Base-by-base conservation (phyloP, 352 stramenopile genomes). In the Phytophthora sp. region DNA sequence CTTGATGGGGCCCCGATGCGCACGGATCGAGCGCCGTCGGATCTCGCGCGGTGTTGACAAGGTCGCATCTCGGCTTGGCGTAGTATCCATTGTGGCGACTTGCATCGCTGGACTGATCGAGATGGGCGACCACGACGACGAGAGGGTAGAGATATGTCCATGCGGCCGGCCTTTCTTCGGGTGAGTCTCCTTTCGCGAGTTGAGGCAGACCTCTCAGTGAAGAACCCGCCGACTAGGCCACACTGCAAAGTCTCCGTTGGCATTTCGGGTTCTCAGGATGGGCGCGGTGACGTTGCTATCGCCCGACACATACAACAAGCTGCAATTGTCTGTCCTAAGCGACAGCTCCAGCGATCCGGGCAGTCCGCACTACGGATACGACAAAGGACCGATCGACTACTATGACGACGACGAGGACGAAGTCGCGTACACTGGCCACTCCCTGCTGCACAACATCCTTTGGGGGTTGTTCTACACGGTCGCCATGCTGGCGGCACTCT, bases 401-500 rank as follows among this genome's bases (percentile, higher is more conserved):
- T 34, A 57, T 0, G 30, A 54, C n/a, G 37, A 58, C n/a, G 60
- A 69, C 6, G 53, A 53, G 5, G 52, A 56, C 0, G 48, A 59
- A 15, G 3, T 48, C n/a, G 18, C 5, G 15, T 62, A 62, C 13
- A 31, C 44, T 13, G 43, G 51, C 1, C 44, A 31, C 12, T 58
- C 44, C 0, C 44, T 61, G 28, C 21, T 54, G 1, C 26, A 62
- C 23, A 77, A 75, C 39, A 41, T 76, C 23, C 32, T 64, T 0
- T 69, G 45, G 35, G 74, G 64, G 17, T 38, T 77, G 39, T 45
- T 65, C 46, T 73, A 65, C 64, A 57, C 39, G 5, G 24, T 56
- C 5, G 52, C 37, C 71, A 71, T 84, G 18, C 49, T 91, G 21
- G 38, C 68, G 27, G 72, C 71, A 9, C 76, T 92, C 17, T 96